These are phyloP conservation scores for Alternaria arborescens DNA, from an alignment of 2,329 filamentous ascomycete species.

Conservation along the genomic window DNA sequence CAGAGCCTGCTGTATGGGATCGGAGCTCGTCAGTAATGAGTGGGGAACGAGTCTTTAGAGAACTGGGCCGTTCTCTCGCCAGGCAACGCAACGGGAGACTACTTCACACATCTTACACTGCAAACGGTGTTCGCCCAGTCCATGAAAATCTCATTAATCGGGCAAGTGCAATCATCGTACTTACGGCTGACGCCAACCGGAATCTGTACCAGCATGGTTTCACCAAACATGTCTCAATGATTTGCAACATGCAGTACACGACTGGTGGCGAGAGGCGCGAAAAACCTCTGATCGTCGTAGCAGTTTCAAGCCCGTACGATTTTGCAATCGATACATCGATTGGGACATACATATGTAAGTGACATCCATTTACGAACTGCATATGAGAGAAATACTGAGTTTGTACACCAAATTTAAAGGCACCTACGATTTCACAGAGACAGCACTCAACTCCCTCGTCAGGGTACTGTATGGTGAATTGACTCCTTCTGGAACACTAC, in stretches of 20 bases:
- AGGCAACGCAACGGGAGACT: constrained; percentile 85
- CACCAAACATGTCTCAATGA: constrained; percentile 95
- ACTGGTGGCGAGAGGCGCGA: constrained; percentile 75
- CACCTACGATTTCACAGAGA: constrained; percentile 96
- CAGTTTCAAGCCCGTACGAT: constrained; percentile 87
- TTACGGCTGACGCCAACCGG: constrained; percentile 92
- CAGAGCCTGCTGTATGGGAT: constrained; percentile 65
- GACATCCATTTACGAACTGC: neutral
- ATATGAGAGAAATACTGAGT: neutral
- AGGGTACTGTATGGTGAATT: constrained; percentile 83
- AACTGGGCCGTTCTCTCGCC: constrained; percentile 87
- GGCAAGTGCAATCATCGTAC: constrained; percentile 85
- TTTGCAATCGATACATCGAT: constrained; percentile 93
- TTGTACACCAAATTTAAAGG: constrained; percentile 43
- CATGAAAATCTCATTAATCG: constrained; percentile 92
- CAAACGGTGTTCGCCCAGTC: constrained; percentile 88
- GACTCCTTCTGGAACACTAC: constrained; percentile 63
- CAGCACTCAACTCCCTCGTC: constrained; percentile 83
- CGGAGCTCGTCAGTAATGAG: constrained; percentile 77
- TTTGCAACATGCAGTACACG: constrained; percentile 81
- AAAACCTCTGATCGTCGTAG: constrained; percentile 89
- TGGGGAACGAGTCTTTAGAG: constrained; percentile 90
- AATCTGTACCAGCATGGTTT: constrained; percentile 95
- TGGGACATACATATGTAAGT: constrained; percentile 85
- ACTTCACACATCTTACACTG: constrained; percentile 92